Conservation (phyloP, 139 green algal species). For the Picochlorum sp. region DNA sequence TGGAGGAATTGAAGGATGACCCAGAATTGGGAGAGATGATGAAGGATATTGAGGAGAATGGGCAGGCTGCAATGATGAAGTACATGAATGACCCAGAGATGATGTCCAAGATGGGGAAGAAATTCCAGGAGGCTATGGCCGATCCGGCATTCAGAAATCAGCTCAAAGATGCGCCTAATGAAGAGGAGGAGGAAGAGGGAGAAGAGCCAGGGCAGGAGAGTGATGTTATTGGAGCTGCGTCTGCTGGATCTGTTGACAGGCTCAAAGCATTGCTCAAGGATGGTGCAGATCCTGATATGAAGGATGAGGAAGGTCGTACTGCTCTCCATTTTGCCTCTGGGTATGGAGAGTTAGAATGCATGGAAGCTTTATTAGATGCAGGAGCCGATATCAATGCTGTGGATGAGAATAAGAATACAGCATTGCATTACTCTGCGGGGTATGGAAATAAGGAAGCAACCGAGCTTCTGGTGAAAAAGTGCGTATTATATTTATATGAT, state of each 20-base stretch:
- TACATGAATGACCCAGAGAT: slow-evolving; percentile 93
- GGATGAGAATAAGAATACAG: slow-evolving; percentile 91
- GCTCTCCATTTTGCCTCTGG: slow-evolving; percentile 93
- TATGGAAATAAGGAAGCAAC: slow-evolving; percentile 75
- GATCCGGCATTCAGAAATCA: slow-evolving; percentile 27
- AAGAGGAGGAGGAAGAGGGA: slow-evolving; percentile 27
- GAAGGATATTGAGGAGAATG: slow-evolving; percentile 84
- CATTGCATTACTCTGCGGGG: slow-evolving; percentile 87
- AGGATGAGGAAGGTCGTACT: slow-evolving; percentile 89
- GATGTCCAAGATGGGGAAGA: slow-evolving; percentile 79
- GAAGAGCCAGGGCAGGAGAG: slow-evolving; percentile 49
- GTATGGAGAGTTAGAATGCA: slow-evolving; percentile 80
- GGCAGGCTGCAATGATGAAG: slow-evolving; percentile 97
- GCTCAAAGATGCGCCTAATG: not conserved
- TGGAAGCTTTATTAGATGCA: slow-evolving; percentile 60
- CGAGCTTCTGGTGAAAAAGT: slow-evolving; percentile 53
- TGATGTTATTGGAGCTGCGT: slow-evolving; percentile 19
- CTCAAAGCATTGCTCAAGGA: slow-evolving; percentile 63
- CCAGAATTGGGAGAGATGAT: slow-evolving; percentile 85
- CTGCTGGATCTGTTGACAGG: slow-evolving; percentile 38
- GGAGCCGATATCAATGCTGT: slow-evolving; percentile 67
- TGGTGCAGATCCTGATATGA: slow-evolving; percentile 69
- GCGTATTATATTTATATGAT: not conserved
- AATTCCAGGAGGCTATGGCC: slow-evolving; percentile 59
- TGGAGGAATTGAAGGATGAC: slow-evolving; percentile 80